Base-by-base conservation (phyloP, 768 basidiomycete genomes). In the Lyophyllum decastes region DNA sequence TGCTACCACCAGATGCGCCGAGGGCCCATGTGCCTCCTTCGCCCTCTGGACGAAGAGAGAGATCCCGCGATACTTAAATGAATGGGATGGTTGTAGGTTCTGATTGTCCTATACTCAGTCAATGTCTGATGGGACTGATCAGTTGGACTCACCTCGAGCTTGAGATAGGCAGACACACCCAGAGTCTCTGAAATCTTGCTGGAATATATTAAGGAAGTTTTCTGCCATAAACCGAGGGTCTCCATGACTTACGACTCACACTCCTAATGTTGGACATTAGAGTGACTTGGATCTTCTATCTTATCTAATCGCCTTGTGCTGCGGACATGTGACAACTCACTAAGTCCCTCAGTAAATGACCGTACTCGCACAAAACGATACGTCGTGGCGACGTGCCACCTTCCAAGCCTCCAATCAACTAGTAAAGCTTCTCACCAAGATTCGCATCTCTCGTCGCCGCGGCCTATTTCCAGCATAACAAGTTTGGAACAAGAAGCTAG, bases 1-100 rank as follows among this genome's bases (percentile, higher is more conserved):
- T 0, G 90, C 89, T 50, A 86, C 83, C 43, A 91, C 74, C 43
- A 86, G 73, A 68, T 90, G 90, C 5, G 85, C 75, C 26, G 68
- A 66, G 12, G 78, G 67, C 0, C 90, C 90, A 52, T 82, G 76
- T 19, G 67, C 71, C 56, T 78, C 73, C 52, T 78, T 77, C 19
- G 80, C 81, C 27, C 77, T 73, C 62, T 83, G 79, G 2, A 83
- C 76, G 61, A 88, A 87, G 57, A 79, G 76, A 19, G 88, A 87
- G 33, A 91, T 77, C 5, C 89, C 89, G 21, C 90, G 80, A 64
- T 81, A 87, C 67, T 93, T 92, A 82, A 89, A 92, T 2, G 90
- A 91, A 60, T 87, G 79, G 0, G 83, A 81, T 0, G 86, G 86
- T 55, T 92, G 90, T 1, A 92, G 73, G 59, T 82, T 89, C 90